Evolutionary conservation across 2,329 filamentous ascomycete genomes (phyloP).

Genomic region (Arthrobotrys entomopaga): DNA sequence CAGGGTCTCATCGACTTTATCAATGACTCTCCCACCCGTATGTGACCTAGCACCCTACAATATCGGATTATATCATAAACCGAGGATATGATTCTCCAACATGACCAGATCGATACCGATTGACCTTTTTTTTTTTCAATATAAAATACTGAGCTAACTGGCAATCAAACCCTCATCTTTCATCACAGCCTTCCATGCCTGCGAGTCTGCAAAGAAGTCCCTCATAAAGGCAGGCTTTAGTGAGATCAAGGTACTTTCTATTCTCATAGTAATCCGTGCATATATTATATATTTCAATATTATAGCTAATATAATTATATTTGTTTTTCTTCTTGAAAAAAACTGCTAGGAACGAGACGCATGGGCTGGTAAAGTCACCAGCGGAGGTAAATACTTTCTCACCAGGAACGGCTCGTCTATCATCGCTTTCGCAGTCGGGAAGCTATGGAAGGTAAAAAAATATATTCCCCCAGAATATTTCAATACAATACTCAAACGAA

Average conservation of each 20-base stretch:
- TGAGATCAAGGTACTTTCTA: slow-evolving; percentile 73
- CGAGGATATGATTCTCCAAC: background rate
- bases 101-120: too few species aligned
- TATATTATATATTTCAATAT: too few species aligned
- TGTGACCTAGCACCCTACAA: slow-evolving; percentile 58
- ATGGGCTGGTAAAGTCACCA: slow-evolving; percentile 81
- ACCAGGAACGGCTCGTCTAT: slow-evolving; percentile 93
- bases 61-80: background rate
- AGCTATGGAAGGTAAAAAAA: slow-evolving; percentile 76
- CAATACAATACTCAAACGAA: slow-evolving; percentile 1
- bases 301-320: too few species aligned
- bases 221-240: slow-evolving; percentile 86
- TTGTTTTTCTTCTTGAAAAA: background rate
- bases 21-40: slow-evolving; percentile 93
- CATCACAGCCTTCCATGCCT: slow-evolving; percentile 87
- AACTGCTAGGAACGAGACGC: slow-evolving; percentile 77
- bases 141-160: slow-evolving; percentile 4
- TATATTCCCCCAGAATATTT: slow-evolving; percentile 18
- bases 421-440: slow-evolving; percentile 89
- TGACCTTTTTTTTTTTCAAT: too few species aligned
- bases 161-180: background rate
- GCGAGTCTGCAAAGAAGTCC: slow-evolving; percentile 78
- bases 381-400: slow-evolving; percentile 94
- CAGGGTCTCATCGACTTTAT: slow-evolving; percentile 59
- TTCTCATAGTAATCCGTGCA: background rate